These are phyloP conservation scores for Yamadazyma epiphylla DNA, from an alignment of 1,139 yeast species.

Conservation along the genomic window DNA sequence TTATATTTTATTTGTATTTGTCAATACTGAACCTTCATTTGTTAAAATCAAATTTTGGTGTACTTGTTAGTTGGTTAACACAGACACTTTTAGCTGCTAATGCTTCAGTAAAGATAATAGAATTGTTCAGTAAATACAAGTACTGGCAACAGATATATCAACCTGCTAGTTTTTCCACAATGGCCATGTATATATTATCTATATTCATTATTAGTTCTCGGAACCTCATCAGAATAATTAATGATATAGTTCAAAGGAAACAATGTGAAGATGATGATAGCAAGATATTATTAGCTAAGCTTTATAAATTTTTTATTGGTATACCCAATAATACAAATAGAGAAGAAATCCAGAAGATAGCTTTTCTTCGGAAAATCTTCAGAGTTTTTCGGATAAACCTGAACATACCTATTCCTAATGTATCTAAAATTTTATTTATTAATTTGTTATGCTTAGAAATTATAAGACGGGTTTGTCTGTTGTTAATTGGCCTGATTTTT, in stretches of 20 bases:
- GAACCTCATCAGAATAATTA: constrained; percentile 25
- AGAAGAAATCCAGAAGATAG: constrained; percentile 8
- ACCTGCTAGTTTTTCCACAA: constrained; percentile 27
- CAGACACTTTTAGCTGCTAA: constrained; percentile 51
- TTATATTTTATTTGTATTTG: constrained; percentile 27
- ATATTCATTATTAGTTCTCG: constrained; percentile 29
- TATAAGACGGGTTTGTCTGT: constrained; percentile 6
- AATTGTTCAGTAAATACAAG: constrained; percentile 14
- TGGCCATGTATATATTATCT: constrained; percentile 21
- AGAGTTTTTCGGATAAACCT: constrained; percentile 1
- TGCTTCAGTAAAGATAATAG: constrained; percentile 40
- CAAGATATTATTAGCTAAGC: constrained; percentile 7
- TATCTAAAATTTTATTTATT: constrained; percentile 15
- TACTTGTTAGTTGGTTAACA: constrained; percentile 57
- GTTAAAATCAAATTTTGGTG: constrained; percentile 57
- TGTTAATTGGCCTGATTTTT: constrained; percentile 13
- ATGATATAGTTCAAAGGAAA: constrained; percentile 15
- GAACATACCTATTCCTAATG: constrained; percentile 15
- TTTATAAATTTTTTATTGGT: constrained; percentile 24
- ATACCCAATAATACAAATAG: constrained; percentile 9
- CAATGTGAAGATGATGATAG: constrained; percentile 3
- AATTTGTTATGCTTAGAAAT: constrained; percentile 11
- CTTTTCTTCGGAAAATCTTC: constrained; percentile 2
- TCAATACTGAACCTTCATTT: constrained; percentile 51
- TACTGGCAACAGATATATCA: constrained; percentile 29